Percentiles rank a stretch among this genome's conserved stretches.
phyloP scores from a whole-genome alignment of 352 stramenopile species.

The Phytophthora brassicae region DNA sequence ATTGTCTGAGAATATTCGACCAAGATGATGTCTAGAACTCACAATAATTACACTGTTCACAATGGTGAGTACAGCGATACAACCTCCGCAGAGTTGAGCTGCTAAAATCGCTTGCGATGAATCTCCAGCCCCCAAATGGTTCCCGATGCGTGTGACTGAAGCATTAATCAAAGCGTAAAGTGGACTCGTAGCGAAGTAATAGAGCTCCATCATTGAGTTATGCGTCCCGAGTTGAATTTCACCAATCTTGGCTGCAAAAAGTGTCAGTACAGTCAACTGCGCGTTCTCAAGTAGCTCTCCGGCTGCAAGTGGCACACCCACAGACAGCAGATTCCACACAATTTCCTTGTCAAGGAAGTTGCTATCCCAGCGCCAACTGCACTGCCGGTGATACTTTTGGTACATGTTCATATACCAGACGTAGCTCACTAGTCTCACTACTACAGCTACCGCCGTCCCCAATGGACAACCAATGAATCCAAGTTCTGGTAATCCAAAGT shows the following conservation, averaged over 20 bases:
- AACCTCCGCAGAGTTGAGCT: conserved; percentile 48
- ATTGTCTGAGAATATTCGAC: conserved; percentile 73
- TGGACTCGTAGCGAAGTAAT: conserved; percentile 71
- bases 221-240: conserved; percentile 76
- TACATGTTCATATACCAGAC: conserved; percentile 70
- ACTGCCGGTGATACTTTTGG: conserved; percentile 42
- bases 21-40: conserved; percentile 39
- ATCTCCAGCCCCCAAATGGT: conserved; percentile 58
- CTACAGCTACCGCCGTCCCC: conserved; percentile 58
- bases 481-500: conserved; percentile 47
- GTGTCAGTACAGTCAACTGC: conserved; percentile 73
- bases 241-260: conserved; percentile 71
- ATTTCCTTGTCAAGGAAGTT: conserved; percentile 42
- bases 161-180: conserved; percentile 75
- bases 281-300: conserved; percentile 75
- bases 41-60: conserved; percentile 55
- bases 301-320: conserved; percentile 56
- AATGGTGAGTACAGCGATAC: conserved; percentile 42
- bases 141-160: conserved; percentile 67
- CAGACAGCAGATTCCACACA: conserved; percentile 45
- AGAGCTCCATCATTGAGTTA: conserved; percentile 87
- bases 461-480: conserved; percentile 81
- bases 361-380: conserved; percentile 48
- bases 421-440: conserved; percentile 51
- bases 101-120: conserved; percentile 44